Base-by-base conservation (phyloP, 202 grass and related monocot species). In the Zizania palustris region DNA sequence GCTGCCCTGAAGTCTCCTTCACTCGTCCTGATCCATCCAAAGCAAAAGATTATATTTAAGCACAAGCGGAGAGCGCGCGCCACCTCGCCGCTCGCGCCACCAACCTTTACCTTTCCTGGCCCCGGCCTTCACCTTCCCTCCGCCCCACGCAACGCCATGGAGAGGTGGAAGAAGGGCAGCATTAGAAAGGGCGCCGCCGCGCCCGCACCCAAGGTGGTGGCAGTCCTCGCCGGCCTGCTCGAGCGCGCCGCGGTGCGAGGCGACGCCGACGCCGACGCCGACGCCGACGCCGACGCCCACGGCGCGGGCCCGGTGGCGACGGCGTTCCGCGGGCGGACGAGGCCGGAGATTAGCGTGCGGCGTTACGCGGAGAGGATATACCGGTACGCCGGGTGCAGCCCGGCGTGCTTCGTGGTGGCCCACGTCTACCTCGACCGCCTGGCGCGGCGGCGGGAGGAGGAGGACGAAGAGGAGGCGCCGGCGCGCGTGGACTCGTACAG, bases 361-460 rank as follows among this genome's bases (percentile, higher is more conserved):
- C 48, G 83, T 15, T 95, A 95, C 65, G 63, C 74, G 62, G 77
- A 89, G 58, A 73, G 86, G 44, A 91, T 95, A n/a, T 82, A 82
- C 76, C 76, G 86, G 73, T 91, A 91, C 83, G 84, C 88, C 19
- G 77, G 78, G 19, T 91, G 92, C 75, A 89, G 92, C 74, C 80
- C 85, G 0, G 74, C 88, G 22, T 94, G 92, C 88, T 94, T 74
- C 85, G 79, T 88, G 4, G 85, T 86, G 15, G 88, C 88, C 12
- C 86, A 86, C 84, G 84, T 85, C 54, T 93, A 93, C 85, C 88
- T 93, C 79, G 88, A 91, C 88, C 86, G 92, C 72, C 83, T 94
- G 58, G 66, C 67, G 5, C 49, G 33, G 1, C 28, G 28, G 28
- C 33, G 46, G 41, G 63, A 45, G 41, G 4, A 1, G 0, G 6